A percentile compares a stretch with the other conserved stretches of the same genome.
phyloP scores from a whole-genome alignment of 2,329 filamentous ascomycete species.

The Acarospora socialis region DNA sequence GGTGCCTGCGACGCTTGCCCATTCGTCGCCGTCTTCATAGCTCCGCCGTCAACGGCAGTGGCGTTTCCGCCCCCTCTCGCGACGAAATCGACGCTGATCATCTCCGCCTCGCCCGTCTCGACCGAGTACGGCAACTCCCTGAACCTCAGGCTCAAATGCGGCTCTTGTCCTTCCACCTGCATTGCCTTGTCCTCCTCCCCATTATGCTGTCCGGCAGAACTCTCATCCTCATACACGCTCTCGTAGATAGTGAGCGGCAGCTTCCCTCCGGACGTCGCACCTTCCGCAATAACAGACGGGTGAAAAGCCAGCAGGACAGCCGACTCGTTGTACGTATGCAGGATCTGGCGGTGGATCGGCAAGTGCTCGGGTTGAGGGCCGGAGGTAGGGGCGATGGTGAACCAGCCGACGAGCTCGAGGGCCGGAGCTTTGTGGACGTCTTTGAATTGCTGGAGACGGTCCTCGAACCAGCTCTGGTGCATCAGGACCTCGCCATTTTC shows the following conservation, averaged over 20 bases:
- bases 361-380: slow-evolving; percentile 57
- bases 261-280: slow-evolving; percentile 53
- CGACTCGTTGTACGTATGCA: slow-evolving; percentile 64
- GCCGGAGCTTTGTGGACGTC: slow-evolving; percentile 72
- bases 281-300: slow-evolving; percentile 40
- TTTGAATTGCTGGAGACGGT: slow-evolving; percentile 75
- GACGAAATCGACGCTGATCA: slow-evolving; percentile 93
- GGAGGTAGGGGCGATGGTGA: slow-evolving; percentile 57
- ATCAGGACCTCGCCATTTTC: slow-evolving; percentile 45
- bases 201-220: slow-evolving; percentile 22
- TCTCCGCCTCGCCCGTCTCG: slow-evolving; percentile 90
- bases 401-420: slow-evolving; percentile 86
- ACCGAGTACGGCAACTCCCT: slow-evolving; percentile 72
- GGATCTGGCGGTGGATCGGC: slow-evolving; percentile 63
- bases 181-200: slow-evolving; percentile 46
- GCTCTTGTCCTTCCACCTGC: slow-evolving; percentile 54
- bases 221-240: slow-evolving; percentile 61
- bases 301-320: slow-evolving; percentile 84
- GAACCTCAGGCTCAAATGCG: slow-evolving; percentile 53
- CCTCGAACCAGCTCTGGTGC: slow-evolving; percentile 57
- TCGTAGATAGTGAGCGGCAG: slow-evolving; percentile 88
- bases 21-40: slow-evolving; percentile 17
- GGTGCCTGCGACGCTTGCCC: slow-evolving; percentile 16
- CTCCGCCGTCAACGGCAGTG: slow-evolving; percentile 37
- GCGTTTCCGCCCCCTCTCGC: slow-evolving; percentile 74